Evolutionary conservation across 176 grass and related monocot genomes (phyloP).

Genomic region (Poa annua): DNA sequence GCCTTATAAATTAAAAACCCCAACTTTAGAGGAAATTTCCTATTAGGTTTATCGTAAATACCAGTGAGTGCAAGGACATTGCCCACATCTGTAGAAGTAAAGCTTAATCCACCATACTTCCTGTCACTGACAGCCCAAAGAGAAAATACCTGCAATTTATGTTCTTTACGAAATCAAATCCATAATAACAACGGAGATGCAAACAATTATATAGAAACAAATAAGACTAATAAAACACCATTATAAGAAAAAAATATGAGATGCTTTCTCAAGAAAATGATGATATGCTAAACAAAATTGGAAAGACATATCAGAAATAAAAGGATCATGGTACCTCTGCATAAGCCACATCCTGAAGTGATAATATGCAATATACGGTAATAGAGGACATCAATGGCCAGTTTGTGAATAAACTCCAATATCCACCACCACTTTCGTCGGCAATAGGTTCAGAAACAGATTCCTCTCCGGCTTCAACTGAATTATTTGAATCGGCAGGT

Average conservation of each 20-base stretch:
- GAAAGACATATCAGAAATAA: conserved; percentile 30
- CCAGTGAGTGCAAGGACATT: conserved; percentile 85
- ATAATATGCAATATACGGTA: conserved; percentile 84
- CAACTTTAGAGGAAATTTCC: not conserved
- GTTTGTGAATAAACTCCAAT: conserved; percentile 72
- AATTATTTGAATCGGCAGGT: conserved; percentile 43
- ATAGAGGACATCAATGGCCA: conserved; percentile 89
- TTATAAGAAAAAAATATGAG: conserved; percentile 16
- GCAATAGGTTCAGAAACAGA: conserved; percentile 41
- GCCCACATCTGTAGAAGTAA: conserved; percentile 84
- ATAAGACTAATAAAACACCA: not conserved
- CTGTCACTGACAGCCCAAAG: conserved; percentile 87
- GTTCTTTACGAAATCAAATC: conserved; percentile 30
- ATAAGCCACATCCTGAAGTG: conserved; percentile 94
- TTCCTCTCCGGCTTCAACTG: conserved; percentile 54
- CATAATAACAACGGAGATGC: conserved; percentile 18
- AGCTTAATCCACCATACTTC: conserved; percentile 85
- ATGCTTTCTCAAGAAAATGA: conserved; percentile 15
- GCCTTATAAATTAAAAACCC: not conserved
- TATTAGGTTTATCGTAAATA: conserved; percentile 37
- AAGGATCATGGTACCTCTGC: conserved; percentile 62
- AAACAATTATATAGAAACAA: not conserved
- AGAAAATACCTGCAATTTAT: conserved; percentile 75
- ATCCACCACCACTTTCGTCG: conserved; percentile 49
- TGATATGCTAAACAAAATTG: conserved; percentile 7